These are phyloP conservation scores for Polytrichum commune DNA, from an alignment of 225 moss, liverwort and hornwort genomes.

Conservation along the genomic window DNA sequence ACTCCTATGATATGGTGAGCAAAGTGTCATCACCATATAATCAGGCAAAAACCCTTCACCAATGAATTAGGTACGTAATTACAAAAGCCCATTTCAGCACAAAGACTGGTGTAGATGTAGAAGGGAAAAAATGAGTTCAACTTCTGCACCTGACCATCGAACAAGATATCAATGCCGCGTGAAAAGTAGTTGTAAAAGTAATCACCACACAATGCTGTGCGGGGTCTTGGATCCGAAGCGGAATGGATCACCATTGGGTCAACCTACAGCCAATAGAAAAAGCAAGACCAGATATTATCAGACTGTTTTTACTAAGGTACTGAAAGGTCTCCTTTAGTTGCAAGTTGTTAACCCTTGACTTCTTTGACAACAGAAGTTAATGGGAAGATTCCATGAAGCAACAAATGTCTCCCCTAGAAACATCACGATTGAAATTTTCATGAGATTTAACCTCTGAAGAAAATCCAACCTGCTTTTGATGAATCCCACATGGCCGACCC, in stretches of 20 bases:
- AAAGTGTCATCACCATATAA: not conserved
- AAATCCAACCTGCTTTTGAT: conserved; percentile 78
- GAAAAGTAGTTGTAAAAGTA: conserved; percentile 98
- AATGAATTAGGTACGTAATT: not conserved
- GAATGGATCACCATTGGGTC: conserved; percentile 99
- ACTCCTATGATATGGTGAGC: not conserved
- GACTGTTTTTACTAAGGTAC: not conserved
- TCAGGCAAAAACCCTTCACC: not conserved
- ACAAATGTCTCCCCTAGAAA: no score
- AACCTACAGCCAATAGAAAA: conserved; percentile 39
- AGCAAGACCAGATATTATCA: not conserved
- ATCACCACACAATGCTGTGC: conserved; percentile 94
- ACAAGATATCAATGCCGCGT: conserved; percentile 90
- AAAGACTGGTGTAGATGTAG: not conserved
- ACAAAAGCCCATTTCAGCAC: not conserved
- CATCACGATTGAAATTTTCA: no score
- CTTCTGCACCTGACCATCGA: conserved; percentile 83
- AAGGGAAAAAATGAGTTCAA: not conserved
- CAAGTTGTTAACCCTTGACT: not conserved
- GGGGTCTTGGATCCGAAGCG: conserved; percentile 87
- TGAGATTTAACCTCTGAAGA: no score
- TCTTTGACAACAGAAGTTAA: not conserved
- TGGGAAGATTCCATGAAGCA: no score
- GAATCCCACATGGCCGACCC: conserved; percentile 84
- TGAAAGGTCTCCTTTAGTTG: not conserved